Conservation (phyloP, 2,329 filamentous ascomycete species). For the Hymenoscyphus occultus region DNA sequence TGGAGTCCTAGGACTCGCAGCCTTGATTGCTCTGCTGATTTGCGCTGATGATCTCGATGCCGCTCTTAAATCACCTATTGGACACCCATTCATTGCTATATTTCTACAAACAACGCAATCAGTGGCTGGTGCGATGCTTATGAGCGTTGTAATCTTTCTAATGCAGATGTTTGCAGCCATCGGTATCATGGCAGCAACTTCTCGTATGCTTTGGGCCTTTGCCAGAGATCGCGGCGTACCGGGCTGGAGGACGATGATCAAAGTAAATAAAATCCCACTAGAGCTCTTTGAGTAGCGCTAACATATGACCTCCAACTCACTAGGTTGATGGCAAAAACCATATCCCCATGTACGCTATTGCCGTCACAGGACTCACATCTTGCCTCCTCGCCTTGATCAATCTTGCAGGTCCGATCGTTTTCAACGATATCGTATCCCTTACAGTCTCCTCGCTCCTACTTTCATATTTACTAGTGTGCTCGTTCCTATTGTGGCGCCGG, state of each 20-base stretch:
- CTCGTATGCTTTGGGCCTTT: slow-evolving; percentile 43
- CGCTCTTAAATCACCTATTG: slow-evolving; percentile 48
- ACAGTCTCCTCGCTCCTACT: slow-evolving; percentile 8
- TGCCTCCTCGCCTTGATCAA: slow-evolving; percentile 18
- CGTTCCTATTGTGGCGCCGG: slow-evolving; percentile 35
- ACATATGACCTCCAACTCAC: not conserved
- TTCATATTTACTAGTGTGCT: slow-evolving; percentile 12
- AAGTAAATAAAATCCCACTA: slow-evolving; percentile 4
- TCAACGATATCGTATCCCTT: slow-evolving; percentile 17
- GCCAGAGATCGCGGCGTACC: slow-evolving; percentile 37
- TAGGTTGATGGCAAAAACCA: slow-evolving; percentile 12
- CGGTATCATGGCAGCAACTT: slow-evolving; percentile 38
- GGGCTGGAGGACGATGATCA: slow-evolving; percentile 25
- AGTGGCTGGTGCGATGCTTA: slow-evolving; percentile 38
- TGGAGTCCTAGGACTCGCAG: slow-evolving; percentile 50
- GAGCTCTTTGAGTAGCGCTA: not conserved
- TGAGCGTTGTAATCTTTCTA: slow-evolving; percentile 26
- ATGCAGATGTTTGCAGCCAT: slow-evolving; percentile 41
- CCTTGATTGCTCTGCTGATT: slow-evolving; percentile 54
- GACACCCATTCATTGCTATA: slow-evolving; percentile 57
- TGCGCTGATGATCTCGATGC: slow-evolving; percentile 27
- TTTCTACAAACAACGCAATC: slow-evolving; percentile 45
- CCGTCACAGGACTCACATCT: slow-evolving; percentile 1
- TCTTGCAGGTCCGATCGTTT: slow-evolving; percentile 15
- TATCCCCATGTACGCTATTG: slow-evolving; percentile 9